Base-by-base conservation (phyloP, 331 rosid genomes). In the Rosa hybrid region DNA sequence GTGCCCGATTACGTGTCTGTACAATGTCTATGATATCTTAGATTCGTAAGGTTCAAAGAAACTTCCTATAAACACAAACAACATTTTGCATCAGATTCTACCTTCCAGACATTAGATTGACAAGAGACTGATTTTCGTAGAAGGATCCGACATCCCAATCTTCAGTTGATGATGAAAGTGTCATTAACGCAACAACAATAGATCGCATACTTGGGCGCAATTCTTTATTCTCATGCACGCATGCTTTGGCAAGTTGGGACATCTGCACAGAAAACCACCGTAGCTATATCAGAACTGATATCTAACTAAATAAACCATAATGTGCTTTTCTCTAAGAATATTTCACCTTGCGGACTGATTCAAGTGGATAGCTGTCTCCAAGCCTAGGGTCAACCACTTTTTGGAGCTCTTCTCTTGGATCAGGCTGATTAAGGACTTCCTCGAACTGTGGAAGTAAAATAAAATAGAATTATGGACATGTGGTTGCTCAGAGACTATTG, bases 191-290 rank as follows among this genome's bases (percentile, higher is more conserved):
- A 74, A 94, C 94, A 76, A 94, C 97, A 48, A 91, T 84, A 7
- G 94, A 86, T 79, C 97, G 88, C 98, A 92, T 94, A 72, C 81
- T 90, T 21, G 97, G 97, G 8, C 98, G 97, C 68, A 79, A 71
- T 12, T 90, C 90, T 38, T 94, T 94, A 49, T 91, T 89, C 41
- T 81, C 87, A 59, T 89, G 84, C 4, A 94, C 90, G 72, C 98
- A 94, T 7, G 92, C 92, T 72, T 81, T 91, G 39, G 91, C 98
- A 13, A 94, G 95, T 51, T 86, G 90, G 20, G 92, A 88, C 90
- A 92, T 74, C 98, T 94, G 95, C 87, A 83, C 62, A 69, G 45
- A 83, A 63, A 77, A 73, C 14, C 72, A 83, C 23, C 78, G 75
- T 60, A 44, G 23, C 27, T 81, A 73, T 41, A 41, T n/a, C 57